Evolutionary conservation across 2,329 filamentous ascomycete genomes (phyloP).

Genomic region (Phoma sp.): DNA sequence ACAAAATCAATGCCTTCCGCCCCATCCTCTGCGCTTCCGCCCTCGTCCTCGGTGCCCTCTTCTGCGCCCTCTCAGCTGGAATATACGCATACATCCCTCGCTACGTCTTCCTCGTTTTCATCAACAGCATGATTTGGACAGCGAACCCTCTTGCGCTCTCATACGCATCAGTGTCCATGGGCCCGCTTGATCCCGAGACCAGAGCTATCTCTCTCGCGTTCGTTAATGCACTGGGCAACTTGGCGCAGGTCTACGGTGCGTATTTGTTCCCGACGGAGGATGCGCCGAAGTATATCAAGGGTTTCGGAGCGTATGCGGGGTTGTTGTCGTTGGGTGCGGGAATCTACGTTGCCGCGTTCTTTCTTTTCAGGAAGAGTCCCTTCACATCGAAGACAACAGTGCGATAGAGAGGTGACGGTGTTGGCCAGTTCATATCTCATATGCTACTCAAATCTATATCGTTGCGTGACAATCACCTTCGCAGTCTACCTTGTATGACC

Average conservation of each 20-base stretch:
- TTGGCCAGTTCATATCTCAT: not conserved
- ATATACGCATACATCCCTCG: constrained; percentile 35
- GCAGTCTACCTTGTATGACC: not conserved
- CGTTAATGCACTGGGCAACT: constrained; percentile 32
- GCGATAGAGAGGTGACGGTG: not conserved
- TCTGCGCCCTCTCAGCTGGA: constrained; percentile 32
- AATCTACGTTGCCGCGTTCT: constrained; percentile 28
- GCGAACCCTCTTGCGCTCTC: constrained; percentile 34
- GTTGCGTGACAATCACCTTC: not conserved
- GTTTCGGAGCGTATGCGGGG: constrained; percentile 33
- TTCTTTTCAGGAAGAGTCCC: constrained; percentile 29
- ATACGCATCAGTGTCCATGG: constrained; percentile 29
- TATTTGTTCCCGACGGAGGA: constrained; percentile 31
- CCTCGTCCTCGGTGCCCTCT: constrained; percentile 26
- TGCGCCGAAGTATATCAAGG: constrained; percentile 31
- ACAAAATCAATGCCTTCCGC: constrained; percentile 22
- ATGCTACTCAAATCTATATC: not conserved
- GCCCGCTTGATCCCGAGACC: constrained; percentile 31
- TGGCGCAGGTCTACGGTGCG: constrained; percentile 33
- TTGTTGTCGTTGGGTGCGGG: constrained; percentile 28
- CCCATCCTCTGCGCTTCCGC: constrained; percentile 24
- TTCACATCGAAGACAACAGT: constrained; percentile 18
- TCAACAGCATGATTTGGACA: constrained; percentile 36
- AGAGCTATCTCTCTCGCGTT: constrained; percentile 32
- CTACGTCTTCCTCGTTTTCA: constrained; percentile 36